Percentiles rank a stretch among this genome's conserved stretches.
These are phyloP conservation scores for Didymosphaeria variabile DNA, from an alignment of 2,329 filamentous ascomycete species.

Conservation along the genomic window DNA sequence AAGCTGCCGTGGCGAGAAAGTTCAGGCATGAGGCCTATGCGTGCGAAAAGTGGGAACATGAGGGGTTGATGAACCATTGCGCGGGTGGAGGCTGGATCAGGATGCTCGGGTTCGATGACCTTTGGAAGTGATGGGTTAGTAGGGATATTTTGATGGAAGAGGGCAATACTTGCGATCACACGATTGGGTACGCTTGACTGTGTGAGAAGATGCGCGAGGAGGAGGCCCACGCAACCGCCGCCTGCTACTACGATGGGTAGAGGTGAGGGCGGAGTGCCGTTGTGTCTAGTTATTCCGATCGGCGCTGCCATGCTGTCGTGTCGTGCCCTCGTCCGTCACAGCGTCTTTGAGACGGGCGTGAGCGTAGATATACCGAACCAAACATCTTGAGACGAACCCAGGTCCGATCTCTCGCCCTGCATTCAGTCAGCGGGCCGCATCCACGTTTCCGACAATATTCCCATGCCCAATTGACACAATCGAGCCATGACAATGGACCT, in stretches of 20 bases:
- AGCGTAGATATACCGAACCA: background rate
- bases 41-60: slow-evolving; percentile 50
- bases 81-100: slow-evolving; percentile 45
- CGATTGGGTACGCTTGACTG: slow-evolving; percentile 44
- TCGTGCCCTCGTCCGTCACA: background rate
- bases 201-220: slow-evolving; percentile 51
- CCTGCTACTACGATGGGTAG: slow-evolving; percentile 50
- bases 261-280: background rate
- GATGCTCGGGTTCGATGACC: slow-evolving; percentile 37
- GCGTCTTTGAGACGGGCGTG: background rate
- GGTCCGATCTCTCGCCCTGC: background rate
- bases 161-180: slow-evolving; percentile 40
- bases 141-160: background rate
- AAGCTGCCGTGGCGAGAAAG: slow-evolving; percentile 39
- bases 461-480: background rate
- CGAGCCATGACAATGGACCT: background rate
- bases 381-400: background rate
- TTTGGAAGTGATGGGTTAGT: background rate
- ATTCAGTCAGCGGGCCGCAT: slow-evolving; percentile 1
- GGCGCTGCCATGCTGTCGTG: background rate
- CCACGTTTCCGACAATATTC: background rate
- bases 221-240: slow-evolving; percentile 53
- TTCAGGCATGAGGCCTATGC: slow-evolving; percentile 48
- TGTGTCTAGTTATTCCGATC: background rate
- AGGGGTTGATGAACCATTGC: slow-evolving; percentile 56